Evolutionary conservation across 192 early-diverging fungal genomes (phyloP), one percentile per base, ranked within the genome.

Genomic region (Rhizophagus clarus): DNA sequence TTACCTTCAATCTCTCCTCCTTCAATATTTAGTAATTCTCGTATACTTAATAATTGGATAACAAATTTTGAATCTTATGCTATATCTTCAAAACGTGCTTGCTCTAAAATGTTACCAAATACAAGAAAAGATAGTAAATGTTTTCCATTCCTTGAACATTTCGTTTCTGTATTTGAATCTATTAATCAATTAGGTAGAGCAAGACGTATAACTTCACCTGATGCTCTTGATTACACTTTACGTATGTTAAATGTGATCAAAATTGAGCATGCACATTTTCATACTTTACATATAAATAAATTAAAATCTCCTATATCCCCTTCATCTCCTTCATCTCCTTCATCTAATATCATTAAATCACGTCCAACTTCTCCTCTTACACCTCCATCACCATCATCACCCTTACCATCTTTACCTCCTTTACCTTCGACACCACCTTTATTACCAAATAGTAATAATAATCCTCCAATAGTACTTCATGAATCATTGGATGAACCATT

Each of bases 191-290:
- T 74, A 10, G 72, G 47, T 51, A 29, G 26, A 74, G 11, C 17
- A 14, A 60, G 31, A 56, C 20, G 6, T 56, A 56, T 74, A 26
- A 56, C 10, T 22, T 74, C 72, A 1, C 24, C 42, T 11, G 72
- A 74, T 17, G 29, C 31, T 60, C 47, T 74, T n/a, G 72, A 74
- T 74, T 56, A 51, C 26, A 37, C 72, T 9, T 51, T 74, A 9
- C 42, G 72, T 29, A 74, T 74, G 72, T 74, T 74, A 74, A 74
- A 74, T 32, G 72, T 74, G 2, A 74, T 74, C 47, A 74, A 74
- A 37, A 22, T 74, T 29, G 72, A 74, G 31, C 72, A 74, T 74
- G 24, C 72, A 5, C 72, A 74, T 34, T 74, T 10, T 74, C 72
- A 74, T 29, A 60, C 24, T 47, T 61, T 74, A 60, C 68, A 70